Evolutionary conservation across 1,139 yeast genomes (phyloP).

Genomic region (Candida tropicalis): DNA sequence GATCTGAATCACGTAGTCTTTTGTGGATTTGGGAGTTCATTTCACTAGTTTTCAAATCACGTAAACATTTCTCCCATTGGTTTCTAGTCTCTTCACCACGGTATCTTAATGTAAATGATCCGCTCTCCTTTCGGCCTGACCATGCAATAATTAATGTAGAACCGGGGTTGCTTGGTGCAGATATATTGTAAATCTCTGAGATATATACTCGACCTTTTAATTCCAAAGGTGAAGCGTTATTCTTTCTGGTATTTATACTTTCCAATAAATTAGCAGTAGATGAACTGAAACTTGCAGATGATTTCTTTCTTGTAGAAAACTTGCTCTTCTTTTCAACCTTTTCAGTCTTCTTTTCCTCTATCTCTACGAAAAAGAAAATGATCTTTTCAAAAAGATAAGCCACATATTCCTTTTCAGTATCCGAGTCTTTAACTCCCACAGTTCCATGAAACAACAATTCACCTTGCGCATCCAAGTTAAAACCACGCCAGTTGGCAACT

Average conservation of each 20-base stretch:
- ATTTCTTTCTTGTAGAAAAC: slow-evolving; percentile 47
- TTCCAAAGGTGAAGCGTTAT: slow-evolving; percentile 47
- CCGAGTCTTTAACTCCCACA: slow-evolving; percentile 76
- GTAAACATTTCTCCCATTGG: slow-evolving; percentile 70
- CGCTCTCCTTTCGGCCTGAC: slow-evolving; percentile 78
- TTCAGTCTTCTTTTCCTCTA: slow-evolving; percentile 23
- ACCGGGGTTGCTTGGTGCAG: slow-evolving; percentile 40
- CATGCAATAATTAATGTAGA: slow-evolving; percentile 71
- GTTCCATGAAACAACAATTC: slow-evolving; percentile 77
- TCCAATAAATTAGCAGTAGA: slow-evolving; percentile 43
- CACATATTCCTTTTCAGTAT: slow-evolving; percentile 84
- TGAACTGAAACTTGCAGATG: slow-evolving; percentile 31
- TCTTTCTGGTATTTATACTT: slow-evolving; percentile 32
- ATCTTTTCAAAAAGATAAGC: slow-evolving; percentile 89
- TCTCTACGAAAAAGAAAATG: slow-evolving; percentile 73
- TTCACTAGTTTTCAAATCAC: slow-evolving; percentile 44
- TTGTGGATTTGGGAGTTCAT: slow-evolving; percentile 45
- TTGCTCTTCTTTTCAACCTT: slow-evolving; percentile 33
- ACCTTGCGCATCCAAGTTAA: slow-evolving; percentile 79
- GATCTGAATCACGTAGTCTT: slow-evolving; percentile 43
- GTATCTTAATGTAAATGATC: slow-evolving; percentile 70
- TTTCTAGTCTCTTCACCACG: slow-evolving; percentile 69
- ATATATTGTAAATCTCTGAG: slow-evolving; percentile 62
- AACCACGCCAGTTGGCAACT: slow-evolving; percentile 94
- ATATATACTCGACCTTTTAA: slow-evolving; percentile 72